Conservation (phyloP, 768 basidiomycete species). For the Gymnopilus junonius region DNA sequence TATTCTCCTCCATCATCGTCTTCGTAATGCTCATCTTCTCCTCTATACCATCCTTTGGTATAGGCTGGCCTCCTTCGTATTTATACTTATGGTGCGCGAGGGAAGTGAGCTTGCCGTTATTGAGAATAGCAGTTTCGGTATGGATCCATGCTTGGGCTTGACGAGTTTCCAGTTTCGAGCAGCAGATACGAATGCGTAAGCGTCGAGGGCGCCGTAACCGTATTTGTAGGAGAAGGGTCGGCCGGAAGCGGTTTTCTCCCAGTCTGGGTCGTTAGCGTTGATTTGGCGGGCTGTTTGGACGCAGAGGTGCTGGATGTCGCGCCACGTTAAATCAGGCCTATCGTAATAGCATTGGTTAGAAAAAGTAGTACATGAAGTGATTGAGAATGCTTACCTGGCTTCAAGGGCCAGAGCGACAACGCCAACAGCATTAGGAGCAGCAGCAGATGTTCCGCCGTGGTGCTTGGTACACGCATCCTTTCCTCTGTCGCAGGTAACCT, state of each 20-base stretch:
- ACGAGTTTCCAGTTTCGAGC: conserved; percentile 84
- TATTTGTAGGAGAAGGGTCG: conserved; percentile 84
- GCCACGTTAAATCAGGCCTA: conserved; percentile 96
- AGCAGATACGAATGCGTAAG: conserved; percentile 74
- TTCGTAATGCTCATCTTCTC: conserved; percentile 67
- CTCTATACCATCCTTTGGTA: conserved; percentile 63
- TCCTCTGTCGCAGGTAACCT: conserved; percentile 95
- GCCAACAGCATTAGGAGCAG: conserved; percentile 94
- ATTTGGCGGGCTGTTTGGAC: conserved; percentile 78
- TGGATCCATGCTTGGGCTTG: conserved; percentile 92
- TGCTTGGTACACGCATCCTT: conserved; percentile 68
- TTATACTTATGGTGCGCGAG: conserved; percentile 41
- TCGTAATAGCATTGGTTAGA: background rate
- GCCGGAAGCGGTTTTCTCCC: conserved; percentile 80
- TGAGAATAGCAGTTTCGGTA: conserved; percentile 69
- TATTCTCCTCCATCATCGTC: conserved; percentile 67
- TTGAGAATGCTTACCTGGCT: conserved; percentile 60
- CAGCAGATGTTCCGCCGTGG: conserved; percentile 97
- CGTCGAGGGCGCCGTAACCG: conserved; percentile 92
- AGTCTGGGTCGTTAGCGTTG: conserved; percentile 89
- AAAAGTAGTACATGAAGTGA: background rate
- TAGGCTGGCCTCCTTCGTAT: conserved; percentile 67
- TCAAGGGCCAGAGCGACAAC: conserved; percentile 89
- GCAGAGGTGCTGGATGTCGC: conserved; percentile 91
- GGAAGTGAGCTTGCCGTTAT: conserved; percentile 54